phyloP scores from a whole-genome alignment of 805 yeast species.

The Candida khao-thaluensis region DNA sequence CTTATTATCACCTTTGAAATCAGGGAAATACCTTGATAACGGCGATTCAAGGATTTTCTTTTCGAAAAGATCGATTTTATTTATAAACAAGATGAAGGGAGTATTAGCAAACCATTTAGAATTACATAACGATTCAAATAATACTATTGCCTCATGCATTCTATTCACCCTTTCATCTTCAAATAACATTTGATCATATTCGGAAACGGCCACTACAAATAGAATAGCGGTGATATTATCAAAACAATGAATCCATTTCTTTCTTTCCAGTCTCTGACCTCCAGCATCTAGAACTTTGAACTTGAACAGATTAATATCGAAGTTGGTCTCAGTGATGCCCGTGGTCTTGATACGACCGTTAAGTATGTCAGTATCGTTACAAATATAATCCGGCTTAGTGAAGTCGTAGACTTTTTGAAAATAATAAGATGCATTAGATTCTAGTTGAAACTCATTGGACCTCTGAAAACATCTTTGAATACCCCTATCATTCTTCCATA shows the following conservation, averaged over 20 bases:
- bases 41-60: slow-evolving; percentile 67
- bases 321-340: slow-evolving; percentile 86
- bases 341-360: slow-evolving; percentile 93
- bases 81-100: slow-evolving; percentile 85
- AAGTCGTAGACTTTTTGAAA: slow-evolving; percentile 71
- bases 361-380: slow-evolving; percentile 80
- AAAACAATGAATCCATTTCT: slow-evolving; percentile 94
- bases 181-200: slow-evolving; percentile 87
- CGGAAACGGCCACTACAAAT: slow-evolving; percentile 86
- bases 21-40: slow-evolving; percentile 72
- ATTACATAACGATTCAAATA: slow-evolving; percentile 81
- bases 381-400: slow-evolving; percentile 61
- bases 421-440: slow-evolving; percentile 77
- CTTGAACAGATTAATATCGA: slow-evolving; percentile 59
- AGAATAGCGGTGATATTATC: slow-evolving; percentile 85
- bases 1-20: slow-evolving; percentile 60
- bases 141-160: slow-evolving; percentile 82
- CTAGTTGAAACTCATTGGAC: slow-evolving; percentile 80
- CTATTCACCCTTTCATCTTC: slow-evolving; percentile 89
- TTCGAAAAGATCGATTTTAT: slow-evolving; percentile 81
- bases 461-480: slow-evolving; percentile 55
- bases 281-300: slow-evolving; percentile 92
- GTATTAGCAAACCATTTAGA: slow-evolving; percentile 82
- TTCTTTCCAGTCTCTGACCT: slow-evolving; percentile 88
- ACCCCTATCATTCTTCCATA: slow-evolving; percentile 76